These are phyloP conservation scores for Piedraia hortae DNA, from an alignment of 2,329 filamentous ascomycete species.

Conservation along the genomic window DNA sequence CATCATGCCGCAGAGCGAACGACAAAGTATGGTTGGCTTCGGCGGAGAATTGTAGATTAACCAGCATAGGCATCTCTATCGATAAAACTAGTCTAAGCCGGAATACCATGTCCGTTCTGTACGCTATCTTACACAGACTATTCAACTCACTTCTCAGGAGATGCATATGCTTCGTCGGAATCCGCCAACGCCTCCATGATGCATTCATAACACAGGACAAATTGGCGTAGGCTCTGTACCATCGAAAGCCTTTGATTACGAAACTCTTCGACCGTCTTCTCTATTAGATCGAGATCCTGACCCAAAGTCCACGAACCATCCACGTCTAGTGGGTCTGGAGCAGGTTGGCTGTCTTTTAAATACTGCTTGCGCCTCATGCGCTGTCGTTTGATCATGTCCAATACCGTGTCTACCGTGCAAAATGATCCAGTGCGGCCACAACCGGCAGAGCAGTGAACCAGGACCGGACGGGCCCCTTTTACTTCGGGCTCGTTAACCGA, in stretches of 20 bases:
- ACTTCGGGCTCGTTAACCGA: conserved; percentile 27
- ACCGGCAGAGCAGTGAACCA: conserved; percentile 89
- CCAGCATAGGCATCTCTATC: no score
- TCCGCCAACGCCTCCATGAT: conserved; percentile 58
- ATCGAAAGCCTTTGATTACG: conserved; percentile 71
- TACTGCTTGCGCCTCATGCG: conserved; percentile 10
- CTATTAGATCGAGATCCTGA: conserved; percentile 50
- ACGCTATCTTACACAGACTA: no score
- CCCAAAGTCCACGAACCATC: conserved; percentile 37
- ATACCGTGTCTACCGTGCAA: conserved; percentile 82
- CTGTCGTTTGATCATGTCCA: conserved; percentile 91
- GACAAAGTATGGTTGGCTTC: no score
- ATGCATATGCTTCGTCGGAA: no score
- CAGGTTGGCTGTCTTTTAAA: not conserved
- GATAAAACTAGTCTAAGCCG: no score
- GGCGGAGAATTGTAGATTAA: no score
- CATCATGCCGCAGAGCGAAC: conserved; percentile 54
- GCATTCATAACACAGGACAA: conserved; percentile 88
- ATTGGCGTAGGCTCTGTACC: conserved; percentile 85
- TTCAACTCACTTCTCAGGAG: no score
- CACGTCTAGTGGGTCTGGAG: not conserved
- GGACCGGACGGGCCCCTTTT: conserved; percentile 33
- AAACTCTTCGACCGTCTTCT: conserved; percentile 75
- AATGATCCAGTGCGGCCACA: conserved; percentile 91
- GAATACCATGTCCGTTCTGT: no score